Evolutionary conservation across 306 rosid species (phyloP), one percentile per base, ranked within the genome.

Genomic region (Argentina anserina): DNA sequence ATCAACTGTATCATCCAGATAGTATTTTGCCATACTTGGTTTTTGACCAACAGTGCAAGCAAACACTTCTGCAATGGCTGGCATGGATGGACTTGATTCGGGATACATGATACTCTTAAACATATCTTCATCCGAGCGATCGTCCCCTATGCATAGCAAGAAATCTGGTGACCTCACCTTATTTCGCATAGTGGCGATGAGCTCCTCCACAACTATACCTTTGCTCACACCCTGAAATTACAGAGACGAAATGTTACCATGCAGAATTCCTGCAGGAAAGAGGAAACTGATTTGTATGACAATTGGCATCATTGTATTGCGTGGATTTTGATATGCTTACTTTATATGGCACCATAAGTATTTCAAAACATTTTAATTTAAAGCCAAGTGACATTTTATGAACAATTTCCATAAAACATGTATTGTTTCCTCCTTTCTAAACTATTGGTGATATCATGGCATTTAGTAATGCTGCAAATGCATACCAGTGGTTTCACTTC

Each of bases 401-500:
- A 14, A 58, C n/a, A 17, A 13, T 58, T 58, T 58, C 15, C 64
- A 29, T 17, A 58, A 26, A 42, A 42, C 10, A 58, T 13, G 31
- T 28, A 26, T 14, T 5, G 28, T 20, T 47, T 12, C 15, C 71
- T 14, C 3, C 20, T 74, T 49, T 23, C 26, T 42, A 69, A 75
- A 31, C 43, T 50, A 43, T 26, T 14, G 34, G 43, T 17, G 52
- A 11, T 11, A 26, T 18, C 40, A 60, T 60, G 23, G 23, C 14
- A 60, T 62, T 62, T 10, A 62, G 40, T 62, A 62, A 10, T n/a
- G n/a, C n/a, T n/a, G n/a, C n/a, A n/a, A 17, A 62, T 34, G 26
- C 67, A 34, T 79, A 88, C 96, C 96, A 86, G 96, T 36, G 90
- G 96, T 75, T 90, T 87, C 23, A 90, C 90, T 86, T 90, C 96